Evolutionary conservation across 352 stramenopile genomes (phyloP).

Genomic region (Globisporangium recalcitrans): DNA sequence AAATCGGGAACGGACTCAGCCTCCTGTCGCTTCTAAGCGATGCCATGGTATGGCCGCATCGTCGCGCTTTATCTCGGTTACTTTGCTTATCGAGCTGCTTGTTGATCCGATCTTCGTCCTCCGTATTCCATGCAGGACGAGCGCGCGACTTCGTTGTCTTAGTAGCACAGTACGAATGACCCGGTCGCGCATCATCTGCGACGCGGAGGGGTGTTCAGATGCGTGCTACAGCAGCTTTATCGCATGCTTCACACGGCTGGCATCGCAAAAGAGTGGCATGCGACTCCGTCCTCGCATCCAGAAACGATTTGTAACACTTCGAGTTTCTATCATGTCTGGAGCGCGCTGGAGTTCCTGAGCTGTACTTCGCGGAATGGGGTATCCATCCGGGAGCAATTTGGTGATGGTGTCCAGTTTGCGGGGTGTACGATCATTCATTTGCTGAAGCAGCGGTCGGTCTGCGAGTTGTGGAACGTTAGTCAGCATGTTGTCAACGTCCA

Average conservation of each 20-base stretch:
- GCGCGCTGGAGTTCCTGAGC: constrained; percentile 55
- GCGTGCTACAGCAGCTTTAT: constrained; percentile 23
- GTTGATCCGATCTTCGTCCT: neutral
- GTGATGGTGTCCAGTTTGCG: constrained; percentile 56
- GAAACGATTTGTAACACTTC: constrained; percentile 39
- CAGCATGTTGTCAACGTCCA: constrained; percentile 49
- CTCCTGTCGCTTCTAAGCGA: constrained; percentile 47
- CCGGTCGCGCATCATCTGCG: neutral
- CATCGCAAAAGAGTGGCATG: constrained; percentile 38
- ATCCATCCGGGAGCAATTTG: constrained; percentile 35
- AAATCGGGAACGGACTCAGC: constrained; percentile 72
- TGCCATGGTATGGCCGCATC: constrained; percentile 23
- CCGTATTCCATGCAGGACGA: constrained; percentile 1
- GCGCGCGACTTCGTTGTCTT: neutral
- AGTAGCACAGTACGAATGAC: neutral
- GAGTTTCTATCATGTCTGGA: constrained; percentile 62
- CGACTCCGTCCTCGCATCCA: constrained; percentile 25
- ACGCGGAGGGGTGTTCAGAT: constrained; percentile 6
- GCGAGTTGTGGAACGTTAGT: constrained; percentile 59
- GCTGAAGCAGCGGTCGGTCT: constrained; percentile 41
- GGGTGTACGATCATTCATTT: constrained; percentile 55
- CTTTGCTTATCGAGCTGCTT: neutral
- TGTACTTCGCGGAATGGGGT: constrained; percentile 25
- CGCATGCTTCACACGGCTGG: constrained; percentile 27
- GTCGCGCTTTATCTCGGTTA: neutral